Conservation (phyloP, 1,284 basidiomycete species). For the Inonotus hispidus region DNA sequence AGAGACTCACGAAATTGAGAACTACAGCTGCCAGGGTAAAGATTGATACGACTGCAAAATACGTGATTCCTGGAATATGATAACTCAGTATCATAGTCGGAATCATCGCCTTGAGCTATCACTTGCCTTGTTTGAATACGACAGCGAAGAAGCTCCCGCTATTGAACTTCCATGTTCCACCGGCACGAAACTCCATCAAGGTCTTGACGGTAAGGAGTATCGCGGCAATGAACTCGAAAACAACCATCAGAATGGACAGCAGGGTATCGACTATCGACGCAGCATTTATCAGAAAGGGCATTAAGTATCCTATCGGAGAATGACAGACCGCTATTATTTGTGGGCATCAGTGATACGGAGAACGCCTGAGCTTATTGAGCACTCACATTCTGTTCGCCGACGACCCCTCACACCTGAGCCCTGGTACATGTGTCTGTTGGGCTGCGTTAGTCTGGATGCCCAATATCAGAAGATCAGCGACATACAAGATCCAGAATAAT, state of each 20-base stretch:
- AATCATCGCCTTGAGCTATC: neutral
- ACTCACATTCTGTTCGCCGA: slow-evolving; percentile 20
- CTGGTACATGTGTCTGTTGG: slow-evolving; percentile 21
- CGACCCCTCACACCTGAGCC: slow-evolving; percentile 21
- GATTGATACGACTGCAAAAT: neutral
- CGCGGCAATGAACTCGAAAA: slow-evolving; percentile 28
- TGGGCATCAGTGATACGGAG: neutral
- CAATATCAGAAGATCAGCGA: neutral
- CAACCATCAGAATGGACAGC: slow-evolving; percentile 28
- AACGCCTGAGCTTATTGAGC: neutral
- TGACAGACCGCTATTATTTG: neutral
- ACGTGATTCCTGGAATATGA: neutral
- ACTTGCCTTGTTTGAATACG: slow-evolving; percentile 29
- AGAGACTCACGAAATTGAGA: neutral
- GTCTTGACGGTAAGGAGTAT: slow-evolving; percentile 28
- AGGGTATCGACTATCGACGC: slow-evolving; percentile 24
- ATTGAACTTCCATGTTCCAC: slow-evolving; percentile 21
- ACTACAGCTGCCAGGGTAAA: neutral
- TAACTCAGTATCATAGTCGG: neutral
- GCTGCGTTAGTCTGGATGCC: slow-evolving; percentile 12
- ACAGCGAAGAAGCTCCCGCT: slow-evolving; percentile 26
- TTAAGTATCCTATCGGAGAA: neutral
- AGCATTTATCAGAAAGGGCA: neutral
- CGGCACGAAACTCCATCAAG: slow-evolving; percentile 24
- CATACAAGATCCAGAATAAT: slow-evolving; percentile 30